These are phyloP conservation scores for Yamadazyma blattariae DNA, from an alignment of 1,139 yeast genomes.

Conservation along the genomic window DNA sequence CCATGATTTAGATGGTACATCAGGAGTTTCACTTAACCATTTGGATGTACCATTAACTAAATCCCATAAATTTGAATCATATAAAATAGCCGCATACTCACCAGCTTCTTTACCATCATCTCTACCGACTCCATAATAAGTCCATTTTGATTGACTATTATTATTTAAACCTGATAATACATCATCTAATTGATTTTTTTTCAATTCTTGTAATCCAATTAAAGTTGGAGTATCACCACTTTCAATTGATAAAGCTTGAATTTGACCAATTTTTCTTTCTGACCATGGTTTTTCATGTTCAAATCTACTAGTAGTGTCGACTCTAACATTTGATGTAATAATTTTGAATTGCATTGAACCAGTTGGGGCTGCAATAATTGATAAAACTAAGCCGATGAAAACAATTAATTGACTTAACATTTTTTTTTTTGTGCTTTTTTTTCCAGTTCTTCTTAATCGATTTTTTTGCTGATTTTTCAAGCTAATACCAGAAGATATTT, in stretches of 20 bases:
- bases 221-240: conserved; percentile 18
- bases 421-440: not conserved
- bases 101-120: conserved; percentile 44
- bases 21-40: conserved; percentile 46
- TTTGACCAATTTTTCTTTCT: conserved; percentile 19
- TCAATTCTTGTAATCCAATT: conserved; percentile 31
- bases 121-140: conserved; percentile 46
- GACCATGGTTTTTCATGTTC: conserved; percentile 25
- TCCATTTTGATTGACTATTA: conserved; percentile 21
- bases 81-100: conserved; percentile 47
- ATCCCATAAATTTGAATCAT: conserved; percentile 26
- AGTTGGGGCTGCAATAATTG: conserved; percentile 4
- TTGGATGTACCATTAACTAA: conserved; percentile 34
- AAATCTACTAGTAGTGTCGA: conserved; percentile 17
- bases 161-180: conserved; percentile 20
- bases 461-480: too few species aligned
- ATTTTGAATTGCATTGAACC: conserved; percentile 11
- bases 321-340: conserved; percentile 26
- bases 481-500: not conserved
- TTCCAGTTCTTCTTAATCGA: not conserved
- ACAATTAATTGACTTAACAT: conserved; percentile 2
- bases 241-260: conserved; percentile 14
- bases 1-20: conserved; percentile 37
- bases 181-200: conserved; percentile 25
- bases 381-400: not conserved